These are phyloP conservation scores for Pilatotrama ljubarskyi DNA, from an alignment of 768 basidiomycete species.

Conservation along the genomic window DNA sequence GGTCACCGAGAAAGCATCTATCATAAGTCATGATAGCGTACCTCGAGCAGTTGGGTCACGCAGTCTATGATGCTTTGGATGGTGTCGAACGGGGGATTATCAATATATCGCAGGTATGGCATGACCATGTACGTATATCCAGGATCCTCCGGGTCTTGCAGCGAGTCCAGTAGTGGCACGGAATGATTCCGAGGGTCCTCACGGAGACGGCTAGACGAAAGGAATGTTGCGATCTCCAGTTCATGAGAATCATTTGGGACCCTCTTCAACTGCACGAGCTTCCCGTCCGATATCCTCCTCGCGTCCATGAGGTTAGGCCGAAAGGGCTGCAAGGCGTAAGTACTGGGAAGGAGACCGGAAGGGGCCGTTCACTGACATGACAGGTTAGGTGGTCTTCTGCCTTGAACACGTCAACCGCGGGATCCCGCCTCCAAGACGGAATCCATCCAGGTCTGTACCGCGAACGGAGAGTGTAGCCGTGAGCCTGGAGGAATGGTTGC, in stretches of 20 bases:
- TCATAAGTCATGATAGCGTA: background rate
- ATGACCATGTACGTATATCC: conserved; percentile 20
- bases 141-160: conserved; percentile 4
- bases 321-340: too few relatives aligned
- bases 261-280: conserved; percentile 19
- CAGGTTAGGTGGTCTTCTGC: background rate
- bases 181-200: conserved; percentile 21
- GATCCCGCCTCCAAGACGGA: conserved; percentile 8
- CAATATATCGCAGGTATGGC: conserved; percentile 24
- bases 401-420: background rate
- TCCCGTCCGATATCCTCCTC: conserved; percentile 18
- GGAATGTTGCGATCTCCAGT: conserved; percentile 5
- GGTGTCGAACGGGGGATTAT: conserved; percentile 15
- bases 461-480: conserved; percentile 26
- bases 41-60: conserved; percentile 22
- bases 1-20: background rate
- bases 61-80: conserved; percentile 25
- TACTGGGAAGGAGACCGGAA: background rate
- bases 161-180: conserved; percentile 20
- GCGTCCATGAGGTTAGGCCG: conserved; percentile 18
- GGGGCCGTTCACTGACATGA: background rate
- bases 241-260: conserved; percentile 4
- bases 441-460: conserved; percentile 19
- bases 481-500: background rate
- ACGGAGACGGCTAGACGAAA: conserved; percentile 7